Percentiles rank a stretch among this genome's conserved stretches.
Evolutionary conservation across 805 yeast genomes (phyloP).

Genomic region (Starmerella vaccinii): DNA sequence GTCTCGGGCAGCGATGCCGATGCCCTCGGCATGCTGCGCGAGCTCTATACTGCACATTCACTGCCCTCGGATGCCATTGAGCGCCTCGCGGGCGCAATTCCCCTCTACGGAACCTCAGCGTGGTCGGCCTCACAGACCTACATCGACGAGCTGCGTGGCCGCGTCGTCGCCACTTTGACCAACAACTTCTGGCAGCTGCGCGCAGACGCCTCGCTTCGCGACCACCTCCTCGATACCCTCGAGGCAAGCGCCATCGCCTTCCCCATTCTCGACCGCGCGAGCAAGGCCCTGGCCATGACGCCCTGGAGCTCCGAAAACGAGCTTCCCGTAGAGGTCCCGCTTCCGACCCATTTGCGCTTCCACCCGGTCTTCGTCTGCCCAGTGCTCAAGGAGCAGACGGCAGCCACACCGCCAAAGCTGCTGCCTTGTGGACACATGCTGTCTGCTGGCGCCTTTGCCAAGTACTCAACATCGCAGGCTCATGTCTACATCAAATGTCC

Average conservation of each 20-base stretch:
- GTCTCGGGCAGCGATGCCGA: neutral
- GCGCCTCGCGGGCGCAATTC: slow-evolving; percentile 3
- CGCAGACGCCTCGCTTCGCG: neutral
- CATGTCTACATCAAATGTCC: neutral
- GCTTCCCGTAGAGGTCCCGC: slow-evolving; percentile 37
- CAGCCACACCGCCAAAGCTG: slow-evolving; percentile 46
- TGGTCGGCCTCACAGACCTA: neutral
- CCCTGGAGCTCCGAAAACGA: slow-evolving; percentile 6
- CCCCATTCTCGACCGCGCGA: neutral
- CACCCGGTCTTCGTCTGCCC: slow-evolving; percentile 67
- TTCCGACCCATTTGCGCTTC: slow-evolving; percentile 45
- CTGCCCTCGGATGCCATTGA: neutral
- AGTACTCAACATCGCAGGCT: neutral
- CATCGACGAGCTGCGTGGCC: neutral
- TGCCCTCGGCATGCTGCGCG: neutral
- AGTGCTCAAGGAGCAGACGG: slow-evolving; percentile 51
- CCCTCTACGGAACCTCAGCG: neutral
- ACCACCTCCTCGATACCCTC: neutral
- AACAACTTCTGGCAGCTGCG: neutral
- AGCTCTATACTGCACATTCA: neutral
- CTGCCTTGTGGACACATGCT: slow-evolving; percentile 57
- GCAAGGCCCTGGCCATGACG: neutral
- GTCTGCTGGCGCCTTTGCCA: slow-evolving; percentile 31
- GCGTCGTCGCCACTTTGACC: neutral
- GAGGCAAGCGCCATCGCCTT: neutral